These are phyloP conservation scores for Coelastrella sp. DNA, from an alignment of 139 green algal genomes.

Conservation along the genomic window DNA sequence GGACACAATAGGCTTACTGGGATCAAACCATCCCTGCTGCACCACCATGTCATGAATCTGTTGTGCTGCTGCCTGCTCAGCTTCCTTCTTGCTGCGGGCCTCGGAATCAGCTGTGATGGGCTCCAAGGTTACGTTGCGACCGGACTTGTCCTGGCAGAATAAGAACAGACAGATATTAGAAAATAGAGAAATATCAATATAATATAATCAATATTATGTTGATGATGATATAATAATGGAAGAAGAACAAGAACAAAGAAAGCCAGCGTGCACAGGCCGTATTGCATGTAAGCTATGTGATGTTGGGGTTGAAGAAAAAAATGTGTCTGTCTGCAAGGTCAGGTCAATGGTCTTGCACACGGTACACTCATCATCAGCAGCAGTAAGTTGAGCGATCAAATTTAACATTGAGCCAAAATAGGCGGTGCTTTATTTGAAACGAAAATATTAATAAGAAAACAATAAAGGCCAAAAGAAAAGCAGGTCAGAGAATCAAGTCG, in stretches of 20 bases:
- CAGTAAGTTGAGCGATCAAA: too few relatives aligned
- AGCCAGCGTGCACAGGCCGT: not conserved
- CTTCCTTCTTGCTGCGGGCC: constrained; percentile 17
- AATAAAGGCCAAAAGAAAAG: too few relatives aligned
- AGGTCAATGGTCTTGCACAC: too few relatives aligned
- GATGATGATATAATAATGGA: too few relatives aligned
- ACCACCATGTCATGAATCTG: constrained; percentile 3
- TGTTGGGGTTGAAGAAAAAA: too few relatives aligned
- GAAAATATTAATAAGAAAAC: too few relatives aligned
- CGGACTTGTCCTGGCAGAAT: not conserved
- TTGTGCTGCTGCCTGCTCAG: constrained; percentile 3
- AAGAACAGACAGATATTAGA: not conserved
- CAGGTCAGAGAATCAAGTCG: too few relatives aligned
- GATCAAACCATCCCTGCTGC: constrained; percentile 20
- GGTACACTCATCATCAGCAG: too few relatives aligned
- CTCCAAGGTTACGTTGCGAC: not conserved
- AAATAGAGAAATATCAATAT: not conserved
- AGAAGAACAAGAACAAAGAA: too few relatives aligned
- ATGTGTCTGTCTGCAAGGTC: not conserved
- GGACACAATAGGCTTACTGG: not conserved
- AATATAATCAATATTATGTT: too few relatives aligned
- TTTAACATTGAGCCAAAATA: too few relatives aligned
- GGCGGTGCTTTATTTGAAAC: too few relatives aligned
- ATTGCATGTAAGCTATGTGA: not conserved
- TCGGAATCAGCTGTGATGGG: not conserved